Base-by-base conservation (phyloP, 805 yeast genomes). In the Candida bentonensis region DNA sequence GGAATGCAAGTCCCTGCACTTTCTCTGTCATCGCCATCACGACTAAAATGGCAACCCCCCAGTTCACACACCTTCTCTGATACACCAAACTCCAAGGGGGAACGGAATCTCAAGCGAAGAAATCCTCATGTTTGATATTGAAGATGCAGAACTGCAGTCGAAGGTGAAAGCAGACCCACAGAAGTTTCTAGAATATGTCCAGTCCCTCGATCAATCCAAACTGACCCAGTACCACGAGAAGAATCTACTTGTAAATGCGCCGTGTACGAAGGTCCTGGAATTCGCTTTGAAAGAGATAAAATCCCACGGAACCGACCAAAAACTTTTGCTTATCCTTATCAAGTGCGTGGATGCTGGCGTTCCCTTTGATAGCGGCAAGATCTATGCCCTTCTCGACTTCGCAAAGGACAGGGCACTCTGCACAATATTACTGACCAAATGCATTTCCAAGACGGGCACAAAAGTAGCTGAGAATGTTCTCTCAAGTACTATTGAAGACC, bases 401-500 rank as follows among this genome's bases (percentile, higher is more conserved):
- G 20, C 11, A 9, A 15, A 5, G 7, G 36, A 30, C 11, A 30
- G n/a, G 5, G 36, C 20, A 5, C 17, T 30, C 17, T 13, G 17
- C 36, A 30, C 36, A 15, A 17, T 30, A 9, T 9, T 30, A 4
- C 20, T 30, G 17, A 11, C 36, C 7, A 30, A n/a, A n/a, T 30
- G 36, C 20, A 30, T 30, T n/a, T 9, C 17, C 17, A 30, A 30
- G 20, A 9, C 36, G 17, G 36, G 36, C 5, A 15, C 20, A 17
- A 7, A 11, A 30, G 11, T 30, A 5, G 36, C 36, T 4, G 17
- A 30, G 20, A 13, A 11, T 9, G 17, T 17, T 15, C 17, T 30
- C 17, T n/a, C 17, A 11, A 30, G n/a, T 30, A 15, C 36, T 30
- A 42, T 45, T 2, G 53, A 49, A 21, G 44, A 46, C 36, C 41